Base-by-base conservation (phyloP, 805 yeast genomes). In the Saitoella complicata region DNA sequence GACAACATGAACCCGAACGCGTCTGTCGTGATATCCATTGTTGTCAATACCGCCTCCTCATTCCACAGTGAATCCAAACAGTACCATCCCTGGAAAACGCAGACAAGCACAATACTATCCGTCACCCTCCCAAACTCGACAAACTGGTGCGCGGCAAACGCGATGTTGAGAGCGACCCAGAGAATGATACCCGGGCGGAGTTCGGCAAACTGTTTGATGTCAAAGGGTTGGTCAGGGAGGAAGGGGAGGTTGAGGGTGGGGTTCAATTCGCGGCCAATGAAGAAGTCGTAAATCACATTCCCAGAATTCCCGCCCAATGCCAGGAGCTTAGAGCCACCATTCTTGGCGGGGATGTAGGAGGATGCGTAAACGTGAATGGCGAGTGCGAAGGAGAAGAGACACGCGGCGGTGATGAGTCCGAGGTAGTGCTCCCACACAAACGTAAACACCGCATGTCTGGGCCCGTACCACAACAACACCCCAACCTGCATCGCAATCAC, bases 1-100 rank as follows among this genome's bases (percentile, higher is more conserved):
- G 86, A 76, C 44, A 91, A 68, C 98, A 91, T 91, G 64, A 79
- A 87, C 1, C 98, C 98, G 59, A 91, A 85, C 0, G 98, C 98
- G 64, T 91, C 98, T 7, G 95, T 83, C 5, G 93, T 81, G 42
- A 87, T 76, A 61, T 91, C 98, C 72, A 91, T 88, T 96, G 91
- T 91, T 5, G 91, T 76, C 47, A 91, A 66, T 8, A 78, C 73
- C 5, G 96, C 96, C 56, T 76, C 83, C 60, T 91, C 97, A 60
- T 86, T 85, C 52, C 84, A 65, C 0, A 88, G 93, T 41, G 96
- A 95, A 58, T 91, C 98, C 56, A 87, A 67, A 11, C 87, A 78
- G 58, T 91, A 91, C 55, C 79, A 78, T 1, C 78, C 73, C 61
- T 91, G 95, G 50, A 88, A 64, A 1, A 70, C 32, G 45, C 74